Conservation (phyloP, 2,329 filamentous ascomycete species). For the Nothophoma quercina region DNA sequence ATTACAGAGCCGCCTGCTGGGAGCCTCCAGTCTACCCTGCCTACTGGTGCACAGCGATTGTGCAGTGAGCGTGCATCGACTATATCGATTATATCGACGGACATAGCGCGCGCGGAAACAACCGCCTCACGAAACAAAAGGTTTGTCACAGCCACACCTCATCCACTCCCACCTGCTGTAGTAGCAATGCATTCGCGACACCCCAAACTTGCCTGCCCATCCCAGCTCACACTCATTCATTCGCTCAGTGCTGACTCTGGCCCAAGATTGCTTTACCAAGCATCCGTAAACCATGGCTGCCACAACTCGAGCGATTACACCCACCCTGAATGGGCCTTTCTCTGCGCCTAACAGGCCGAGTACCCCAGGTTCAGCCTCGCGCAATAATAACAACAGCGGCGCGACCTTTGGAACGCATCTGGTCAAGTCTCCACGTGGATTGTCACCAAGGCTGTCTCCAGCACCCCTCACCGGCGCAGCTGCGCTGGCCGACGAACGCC, state of each 20-base stretch:
- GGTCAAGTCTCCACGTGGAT: slow-evolving; percentile 52
- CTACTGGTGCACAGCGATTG: slow-evolving; percentile 18
- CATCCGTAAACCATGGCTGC: slow-evolving; percentile 51
- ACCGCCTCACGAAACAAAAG: slow-evolving; percentile 27
- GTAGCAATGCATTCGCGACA: slow-evolving; percentile 2
- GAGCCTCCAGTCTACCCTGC: slow-evolving; percentile 15
- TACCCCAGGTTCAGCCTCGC: slow-evolving; percentile 49
- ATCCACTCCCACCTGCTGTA: neutral
- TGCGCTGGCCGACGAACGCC: slow-evolving; percentile 58
- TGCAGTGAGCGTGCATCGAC: slow-evolving; percentile 24
- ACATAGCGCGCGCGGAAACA: slow-evolving; percentile 19
- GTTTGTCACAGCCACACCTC: slow-evolving; percentile 27
- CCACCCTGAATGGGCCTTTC: slow-evolving; percentile 52
- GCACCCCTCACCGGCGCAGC: slow-evolving; percentile 57
- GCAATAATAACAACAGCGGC: slow-evolving; percentile 36
- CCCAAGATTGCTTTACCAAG: slow-evolving; percentile 10
- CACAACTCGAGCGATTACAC: slow-evolving; percentile 54
- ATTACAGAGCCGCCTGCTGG: slow-evolving; percentile 29
- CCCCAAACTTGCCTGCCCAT: neutral
- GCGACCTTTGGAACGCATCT: slow-evolving; percentile 49
- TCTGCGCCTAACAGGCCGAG: slow-evolving; percentile 49
- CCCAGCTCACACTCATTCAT: neutral
- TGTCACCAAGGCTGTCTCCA: slow-evolving; percentile 52
- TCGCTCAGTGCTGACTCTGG: slow-evolving; percentile 17
- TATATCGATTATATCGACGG: slow-evolving; percentile 4